Percentiles rank a stretch among this genome's conserved stretches.
Conservation (phyloP, 2,329 filamentous ascomycete species). For the Diaporthe humulicola region DNA sequence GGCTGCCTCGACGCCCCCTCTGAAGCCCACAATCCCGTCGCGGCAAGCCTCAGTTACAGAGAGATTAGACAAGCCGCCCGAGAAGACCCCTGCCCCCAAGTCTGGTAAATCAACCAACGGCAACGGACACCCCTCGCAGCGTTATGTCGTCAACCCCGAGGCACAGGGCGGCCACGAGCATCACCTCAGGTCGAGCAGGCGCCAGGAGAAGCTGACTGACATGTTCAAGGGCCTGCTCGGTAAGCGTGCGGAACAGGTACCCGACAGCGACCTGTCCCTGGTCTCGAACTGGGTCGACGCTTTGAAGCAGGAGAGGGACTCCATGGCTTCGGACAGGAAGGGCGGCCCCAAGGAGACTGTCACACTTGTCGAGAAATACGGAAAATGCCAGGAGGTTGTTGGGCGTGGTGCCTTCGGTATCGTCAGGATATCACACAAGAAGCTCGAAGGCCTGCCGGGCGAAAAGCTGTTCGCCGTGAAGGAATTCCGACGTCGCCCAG, state of each 20-base stretch:
- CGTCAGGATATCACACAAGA: slow-evolving; percentile 97
- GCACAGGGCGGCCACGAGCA: slow-evolving; percentile 84
- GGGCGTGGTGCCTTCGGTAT: slow-evolving; percentile 97
- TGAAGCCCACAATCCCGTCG: slow-evolving; percentile 44
- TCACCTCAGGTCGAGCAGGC: slow-evolving; percentile 87
- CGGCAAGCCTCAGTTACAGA: slow-evolving; percentile 61
- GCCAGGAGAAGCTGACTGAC: slow-evolving; percentile 94
- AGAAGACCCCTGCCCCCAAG: slow-evolving; percentile 52
- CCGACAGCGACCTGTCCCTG: slow-evolving; percentile 87
- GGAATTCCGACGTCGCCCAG: slow-evolving; percentile 93
- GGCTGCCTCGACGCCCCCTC: slow-evolving; percentile 50
- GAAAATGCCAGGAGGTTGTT: slow-evolving; percentile 97
- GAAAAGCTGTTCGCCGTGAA: slow-evolving; percentile 98
- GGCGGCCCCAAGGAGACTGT: slow-evolving; percentile 79
- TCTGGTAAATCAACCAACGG: slow-evolving; percentile 51
- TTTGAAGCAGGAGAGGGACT: slow-evolving; percentile 87
- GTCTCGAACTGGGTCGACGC: slow-evolving; percentile 98
- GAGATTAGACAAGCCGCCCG: slow-evolving; percentile 46
- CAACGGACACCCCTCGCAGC: slow-evolving; percentile 52
- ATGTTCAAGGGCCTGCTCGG: slow-evolving; percentile 91
- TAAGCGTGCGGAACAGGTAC: slow-evolving; percentile 80
- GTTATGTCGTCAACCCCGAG: slow-evolving; percentile 65
- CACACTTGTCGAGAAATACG: slow-evolving; percentile 94
- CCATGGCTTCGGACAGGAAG: slow-evolving; percentile 80
- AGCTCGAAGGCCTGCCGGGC: slow-evolving; percentile 81